A percentile compares a stretch with the other conserved stretches of the same genome.
phyloP scores from a whole-genome alignment of 163 green algal species.

The Coccomyxa subellipsoidea region DNA sequence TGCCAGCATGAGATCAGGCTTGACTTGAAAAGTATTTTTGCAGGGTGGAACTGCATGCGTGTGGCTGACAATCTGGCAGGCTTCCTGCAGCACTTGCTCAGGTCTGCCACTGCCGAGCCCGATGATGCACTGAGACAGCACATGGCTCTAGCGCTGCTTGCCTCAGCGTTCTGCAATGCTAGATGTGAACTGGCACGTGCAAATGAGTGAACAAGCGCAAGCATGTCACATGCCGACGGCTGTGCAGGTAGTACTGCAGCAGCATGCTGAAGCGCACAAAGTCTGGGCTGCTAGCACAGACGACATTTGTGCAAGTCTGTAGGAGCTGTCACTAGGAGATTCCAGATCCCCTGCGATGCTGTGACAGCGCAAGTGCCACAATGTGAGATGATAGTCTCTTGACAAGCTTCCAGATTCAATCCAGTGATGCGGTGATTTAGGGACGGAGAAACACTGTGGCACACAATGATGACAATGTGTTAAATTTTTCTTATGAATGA shows the following conservation, averaged over 20 bases:
- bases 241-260: neutral
- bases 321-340: neutral
- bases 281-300: no score
- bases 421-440: no score
- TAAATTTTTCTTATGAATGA: no score
- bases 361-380: no score
- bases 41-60: neutral
- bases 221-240: neutral
- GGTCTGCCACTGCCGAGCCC: neutral
- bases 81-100: neutral
- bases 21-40: neutral
- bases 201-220: neutral
- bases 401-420: no score
- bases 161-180: neutral
- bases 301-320: neutral
- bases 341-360: no score
- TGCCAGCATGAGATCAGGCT: neutral
- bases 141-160: neutral
- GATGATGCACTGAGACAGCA: neutral
- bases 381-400: no score
- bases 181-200: neutral
- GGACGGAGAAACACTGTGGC: no score
- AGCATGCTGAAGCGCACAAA: neutral
- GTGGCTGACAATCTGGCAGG: neutral
- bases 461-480: no score